Evolutionary conservation across 139 green algal genomes (phyloP).

Genomic region (Gonium pectorale): DNA sequence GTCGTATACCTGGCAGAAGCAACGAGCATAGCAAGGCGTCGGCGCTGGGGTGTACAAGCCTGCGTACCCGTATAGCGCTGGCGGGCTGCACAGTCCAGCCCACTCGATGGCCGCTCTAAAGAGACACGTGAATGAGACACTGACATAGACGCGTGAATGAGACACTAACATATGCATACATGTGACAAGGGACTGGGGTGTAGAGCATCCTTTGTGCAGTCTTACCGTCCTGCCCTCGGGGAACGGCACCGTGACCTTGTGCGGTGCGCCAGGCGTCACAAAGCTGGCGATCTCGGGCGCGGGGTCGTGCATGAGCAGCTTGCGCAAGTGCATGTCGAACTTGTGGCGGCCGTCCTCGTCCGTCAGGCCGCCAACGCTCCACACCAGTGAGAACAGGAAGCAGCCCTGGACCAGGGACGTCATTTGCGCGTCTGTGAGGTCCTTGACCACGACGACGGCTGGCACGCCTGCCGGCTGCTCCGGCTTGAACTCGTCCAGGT

Average conservation of each 20-base stretch:
- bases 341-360: conserved; percentile 65
- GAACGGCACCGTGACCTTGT: conserved; percentile 62
- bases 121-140: no score
- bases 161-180: no score
- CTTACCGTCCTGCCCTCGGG: conserved; percentile 61
- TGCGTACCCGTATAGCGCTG: no score
- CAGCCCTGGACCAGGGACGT: conserved; percentile 47
- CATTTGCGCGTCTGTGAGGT: conserved; percentile 29
- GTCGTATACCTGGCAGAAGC: conserved; percentile 78
- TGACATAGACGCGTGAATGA: no score
- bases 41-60: no score
- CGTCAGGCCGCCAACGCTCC: conserved; percentile 77
- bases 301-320: conserved; percentile 68
- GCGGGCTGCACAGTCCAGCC: no score
- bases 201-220: no score
- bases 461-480: neutral
- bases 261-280: conserved; percentile 34
- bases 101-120: no score
- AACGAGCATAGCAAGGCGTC: no score
- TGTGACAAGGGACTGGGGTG: no score
- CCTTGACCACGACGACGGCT: conserved; percentile 9
- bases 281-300: conserved; percentile 55
- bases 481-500: conserved; percentile 70
- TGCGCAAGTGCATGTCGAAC: conserved; percentile 61
- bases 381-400: conserved; percentile 83